Percentiles rank a stretch among this genome's conserved stretches.
Evolutionary conservation across 257 asterid genomes (phyloP).

Genomic region (Anisodus acutangulus): DNA sequence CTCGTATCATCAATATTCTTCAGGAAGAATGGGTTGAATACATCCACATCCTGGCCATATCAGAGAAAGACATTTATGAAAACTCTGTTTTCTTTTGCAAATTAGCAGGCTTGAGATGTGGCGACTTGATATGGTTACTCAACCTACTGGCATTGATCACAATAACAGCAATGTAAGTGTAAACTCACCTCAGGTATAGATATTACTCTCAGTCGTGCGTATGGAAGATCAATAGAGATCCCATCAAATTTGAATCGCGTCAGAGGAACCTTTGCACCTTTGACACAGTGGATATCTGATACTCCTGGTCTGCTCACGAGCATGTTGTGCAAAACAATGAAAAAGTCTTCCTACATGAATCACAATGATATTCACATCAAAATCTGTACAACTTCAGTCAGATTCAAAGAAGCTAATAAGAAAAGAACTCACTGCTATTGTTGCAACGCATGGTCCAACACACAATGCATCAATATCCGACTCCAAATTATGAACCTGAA

Average conservation of each 20-base stretch:
- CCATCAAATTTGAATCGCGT: conserved; percentile 30
- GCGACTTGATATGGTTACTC: neutral
- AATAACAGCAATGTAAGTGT: neutral
- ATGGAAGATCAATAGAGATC: no score
- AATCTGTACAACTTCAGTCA: neutral
- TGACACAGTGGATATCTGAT: conserved; percentile 52
- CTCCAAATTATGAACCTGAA: conserved; percentile 54
- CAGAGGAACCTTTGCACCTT: conserved; percentile 61
- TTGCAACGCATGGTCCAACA: conserved; percentile 60
- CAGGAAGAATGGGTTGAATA: conserved; percentile 49
- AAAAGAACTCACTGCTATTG: conserved; percentile 47
- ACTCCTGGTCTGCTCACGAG: conserved; percentile 21
- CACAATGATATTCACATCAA: neutral
- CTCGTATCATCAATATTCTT: conserved; percentile 57
- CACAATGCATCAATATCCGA: conserved; percentile 61
- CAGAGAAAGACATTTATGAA: neutral
- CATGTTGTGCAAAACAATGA: no score
- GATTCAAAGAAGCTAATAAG: conserved; percentile 5
- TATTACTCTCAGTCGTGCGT: conserved; percentile 24
- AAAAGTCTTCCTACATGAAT: no score
- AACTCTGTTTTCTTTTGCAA: neutral
- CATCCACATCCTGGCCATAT: conserved; percentile 48
- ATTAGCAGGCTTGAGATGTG: neutral
- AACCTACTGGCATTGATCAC: neutral
- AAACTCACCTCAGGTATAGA: conserved; percentile 48